Base-by-base conservation (phyloP, 176 grass and related monocot species). In the Tillandsia fasciculata region DNA sequence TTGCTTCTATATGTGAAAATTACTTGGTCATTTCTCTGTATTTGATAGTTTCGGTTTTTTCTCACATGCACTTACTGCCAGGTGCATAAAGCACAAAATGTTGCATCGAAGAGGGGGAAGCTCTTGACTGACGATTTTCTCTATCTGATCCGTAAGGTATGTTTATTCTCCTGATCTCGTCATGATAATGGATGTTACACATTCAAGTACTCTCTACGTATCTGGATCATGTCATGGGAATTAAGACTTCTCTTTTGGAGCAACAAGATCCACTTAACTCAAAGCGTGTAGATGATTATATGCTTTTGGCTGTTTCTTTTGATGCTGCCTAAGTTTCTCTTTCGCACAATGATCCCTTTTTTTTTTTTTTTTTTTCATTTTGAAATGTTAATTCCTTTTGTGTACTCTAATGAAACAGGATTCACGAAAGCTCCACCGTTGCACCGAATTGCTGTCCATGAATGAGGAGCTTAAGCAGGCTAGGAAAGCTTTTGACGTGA, bases 381-480 rank as follows among this genome's bases (percentile, higher is more conserved):
- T 12, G 42, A 23, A 26, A 17, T 23, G 12, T 52, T 72, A 15
- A 26, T 28, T 3, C 53, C 22, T 73, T 51, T 23, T 65, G 11
- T 66, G 13, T 53, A 6, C 64, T 50, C 12, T 28, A 63, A 23
- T 42, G 63, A 29, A 64, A 66, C 58, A 99, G 94, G 94, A 99
- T 82, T 51, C 68, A 12, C 84, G 82, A 11, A 99, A 92, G 65
- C 64, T 90, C 68, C 89, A 83, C 74, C 90, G 94, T 10, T 91
- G 81, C 65, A 90, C 87, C 24, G 87, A 93, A 71, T 72, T 99
- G 66, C 79, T 93, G 13, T 92, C 94, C 24, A 90, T 99, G 94
- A 92, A 99, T 63, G 94, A 99, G 86, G 94, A 99, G 49, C 89
- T 97, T 66, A 90, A 97, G 77, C 84, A 92, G 76, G 94, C 94